Evolutionary conservation across 2,329 filamentous ascomycete genomes (phyloP).

Genomic region (Colletotrichum magnum): DNA sequence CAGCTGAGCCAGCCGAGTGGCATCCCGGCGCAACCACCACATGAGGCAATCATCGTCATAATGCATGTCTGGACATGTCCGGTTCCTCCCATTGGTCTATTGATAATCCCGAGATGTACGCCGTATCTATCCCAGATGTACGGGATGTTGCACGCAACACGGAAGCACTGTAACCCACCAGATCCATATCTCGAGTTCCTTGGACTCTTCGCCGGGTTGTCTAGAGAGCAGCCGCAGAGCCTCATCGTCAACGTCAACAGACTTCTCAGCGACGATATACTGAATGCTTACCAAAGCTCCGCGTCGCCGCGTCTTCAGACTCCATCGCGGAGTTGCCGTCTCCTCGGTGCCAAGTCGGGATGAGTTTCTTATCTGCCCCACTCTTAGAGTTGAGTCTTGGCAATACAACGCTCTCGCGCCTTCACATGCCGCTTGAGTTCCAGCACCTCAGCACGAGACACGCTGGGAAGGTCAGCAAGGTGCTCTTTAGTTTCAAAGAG

Average conservation of each 20-base stretch:
- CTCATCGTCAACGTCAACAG: constrained; percentile 11
- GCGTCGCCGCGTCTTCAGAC: neutral
- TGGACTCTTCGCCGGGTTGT: neutral
- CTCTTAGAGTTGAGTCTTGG: constrained; percentile 11
- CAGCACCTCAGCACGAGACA: neutral
- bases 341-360: constrained; percentile 17
- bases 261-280: accelerated
- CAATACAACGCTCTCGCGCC: neutral
- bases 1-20: neutral
- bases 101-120: neutral
- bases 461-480: neutral
- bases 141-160: neutral
- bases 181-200: neutral
- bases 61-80: neutral
- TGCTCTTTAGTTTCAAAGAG: neutral
- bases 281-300: neutral
- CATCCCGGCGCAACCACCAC: neutral
- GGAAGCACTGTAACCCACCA: constrained; percentile 14
- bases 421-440: constrained; percentile 17
- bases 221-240: neutral
- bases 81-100: neutral
- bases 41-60: neutral
- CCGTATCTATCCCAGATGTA: neutral
- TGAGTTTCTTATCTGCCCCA: constrained; percentile 19
- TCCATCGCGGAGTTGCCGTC: neutral